Evolutionary conservation across 2,329 filamentous ascomycete genomes (phyloP).

Genomic region (Xylaria sp.): DNA sequence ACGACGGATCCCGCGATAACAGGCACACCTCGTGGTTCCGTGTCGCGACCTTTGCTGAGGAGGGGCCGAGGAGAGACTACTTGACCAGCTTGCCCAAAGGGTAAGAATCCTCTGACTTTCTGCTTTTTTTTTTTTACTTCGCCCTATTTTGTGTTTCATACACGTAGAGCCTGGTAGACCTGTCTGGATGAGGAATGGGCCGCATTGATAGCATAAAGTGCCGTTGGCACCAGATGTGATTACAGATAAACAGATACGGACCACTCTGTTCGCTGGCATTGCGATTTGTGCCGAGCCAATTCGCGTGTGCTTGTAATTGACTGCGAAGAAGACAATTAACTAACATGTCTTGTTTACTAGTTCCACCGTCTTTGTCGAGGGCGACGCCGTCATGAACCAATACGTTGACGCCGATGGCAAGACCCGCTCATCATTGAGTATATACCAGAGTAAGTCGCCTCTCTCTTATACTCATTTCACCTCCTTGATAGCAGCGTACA

Average conservation of each 20-base stretch:
- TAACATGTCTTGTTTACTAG: constrained; percentile 57
- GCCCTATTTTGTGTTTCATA: neutral
- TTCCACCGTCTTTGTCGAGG: constrained; percentile 83
- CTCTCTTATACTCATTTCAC: too few species aligned
- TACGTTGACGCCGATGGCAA: constrained; percentile 79
- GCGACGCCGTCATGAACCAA: constrained; percentile 75
- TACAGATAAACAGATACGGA: neutral
- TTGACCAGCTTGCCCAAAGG: constrained; percentile 83
- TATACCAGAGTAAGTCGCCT: constrained; percentile 78
- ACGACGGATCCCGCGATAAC: constrained; percentile 73
- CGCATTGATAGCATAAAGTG: neutral
- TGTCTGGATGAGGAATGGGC: neutral
- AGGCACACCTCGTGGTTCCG: constrained; percentile 87
- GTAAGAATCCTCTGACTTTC: constrained; percentile 61
- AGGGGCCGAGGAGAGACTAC: constrained; percentile 76
- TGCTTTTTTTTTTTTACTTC: too few species aligned
- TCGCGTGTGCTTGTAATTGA: neutral
- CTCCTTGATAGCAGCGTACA: neutral
- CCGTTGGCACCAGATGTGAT: neutral
- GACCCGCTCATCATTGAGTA: constrained; percentile 70
- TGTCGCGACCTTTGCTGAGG: constrained; percentile 75
- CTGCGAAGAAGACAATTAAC: constrained; percentile 9
- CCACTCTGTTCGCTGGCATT: neutral
- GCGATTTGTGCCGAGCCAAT: neutral
- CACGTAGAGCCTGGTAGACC: neutral